Base-by-base conservation (phyloP, 305 asterid species). In the Fraxinus dipetala region DNA sequence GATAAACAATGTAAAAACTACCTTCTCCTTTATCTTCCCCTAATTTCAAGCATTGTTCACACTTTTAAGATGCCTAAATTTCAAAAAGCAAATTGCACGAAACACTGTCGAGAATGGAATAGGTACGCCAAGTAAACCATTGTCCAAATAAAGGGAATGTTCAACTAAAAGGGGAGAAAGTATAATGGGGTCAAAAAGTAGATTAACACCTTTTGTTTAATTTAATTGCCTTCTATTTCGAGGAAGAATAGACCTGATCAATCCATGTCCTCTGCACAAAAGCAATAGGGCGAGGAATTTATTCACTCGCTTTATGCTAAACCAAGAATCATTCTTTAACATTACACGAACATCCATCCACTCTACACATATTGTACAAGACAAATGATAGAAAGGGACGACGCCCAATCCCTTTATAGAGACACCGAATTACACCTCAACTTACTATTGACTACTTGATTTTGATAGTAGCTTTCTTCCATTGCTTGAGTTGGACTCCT, bases 311-410 rank as follows among this genome's bases (percentile, higher is more conserved):
- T 59, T 82, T 76, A 72, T 35, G 83, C 38, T 38, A 51, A 78
- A 77, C 82, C 85, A 81, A 83, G 48, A 59, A 81, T 63, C 75
- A 38, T 78, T 80, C 80, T 59, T 83, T 84, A 87, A 77, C 89
- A 83, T 65, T 72, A 79, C 86, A 85, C 59, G 83, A 80, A 75
- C 86, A 79, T 48, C 85, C 88, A 81, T 48, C 80, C 85, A 61
- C 83, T 81, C 89, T 75, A 85, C 85, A 82, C 89, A 85, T 88
- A 51, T 4, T 51, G 79, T 87, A 85, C 92, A 89, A 14, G 67
- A 65, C 24, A 75, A 77, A 73, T 77, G 70, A 86, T 85, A 83
- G 34, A 77, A 48, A 80, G 82, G 82, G 72, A 63, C 76, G 51
- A 77, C 72, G 74, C 85, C 89, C 85, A 81, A 83, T 78, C 86